phyloP scores from a whole-genome alignment of 2,329 filamentous ascomycete genomes.

The Botrytis fabae region DNA sequence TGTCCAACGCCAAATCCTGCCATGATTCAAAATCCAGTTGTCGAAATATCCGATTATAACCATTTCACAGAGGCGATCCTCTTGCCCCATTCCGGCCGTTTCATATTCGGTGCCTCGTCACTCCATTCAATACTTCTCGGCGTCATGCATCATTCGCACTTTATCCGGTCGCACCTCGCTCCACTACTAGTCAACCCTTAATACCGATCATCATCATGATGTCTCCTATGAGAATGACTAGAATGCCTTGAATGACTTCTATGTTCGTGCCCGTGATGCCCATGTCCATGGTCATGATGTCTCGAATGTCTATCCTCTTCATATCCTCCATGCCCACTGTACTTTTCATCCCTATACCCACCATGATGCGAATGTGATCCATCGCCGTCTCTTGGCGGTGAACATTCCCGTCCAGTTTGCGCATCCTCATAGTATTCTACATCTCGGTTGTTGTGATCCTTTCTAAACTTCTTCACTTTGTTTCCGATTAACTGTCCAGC shows the following conservation, averaged over 20 bases:
- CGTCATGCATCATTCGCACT: not conserved
- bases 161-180: not conserved
- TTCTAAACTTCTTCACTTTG: conserved; percentile 13
- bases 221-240: conserved; percentile 8
- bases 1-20: conserved; percentile 5
- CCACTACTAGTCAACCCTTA: not conserved
- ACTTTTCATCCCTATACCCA: conserved; percentile 10
- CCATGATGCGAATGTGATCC: not conserved
- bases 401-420: conserved; percentile 9
- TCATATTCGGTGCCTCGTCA: not conserved
- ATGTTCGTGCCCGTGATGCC: not conserved
- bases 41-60: not conserved
- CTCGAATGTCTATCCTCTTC: conserved; percentile 16
- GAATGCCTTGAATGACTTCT: conserved; percentile 14
- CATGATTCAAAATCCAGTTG: not conserved
- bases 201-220: conserved; percentile 13
- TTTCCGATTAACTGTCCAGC: conserved; percentile 14
- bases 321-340: conserved; percentile 7
- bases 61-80: not conserved
- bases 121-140: not conserved
- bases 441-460: conserved; percentile 15
- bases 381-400: conserved; percentile 4
- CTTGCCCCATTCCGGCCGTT: not conserved
- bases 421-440: conserved; percentile 17
- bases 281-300: conserved; percentile 5